Conservation (phyloP, 2,329 filamentous ascomycete species). For the Microsporum audouinii region DNA sequence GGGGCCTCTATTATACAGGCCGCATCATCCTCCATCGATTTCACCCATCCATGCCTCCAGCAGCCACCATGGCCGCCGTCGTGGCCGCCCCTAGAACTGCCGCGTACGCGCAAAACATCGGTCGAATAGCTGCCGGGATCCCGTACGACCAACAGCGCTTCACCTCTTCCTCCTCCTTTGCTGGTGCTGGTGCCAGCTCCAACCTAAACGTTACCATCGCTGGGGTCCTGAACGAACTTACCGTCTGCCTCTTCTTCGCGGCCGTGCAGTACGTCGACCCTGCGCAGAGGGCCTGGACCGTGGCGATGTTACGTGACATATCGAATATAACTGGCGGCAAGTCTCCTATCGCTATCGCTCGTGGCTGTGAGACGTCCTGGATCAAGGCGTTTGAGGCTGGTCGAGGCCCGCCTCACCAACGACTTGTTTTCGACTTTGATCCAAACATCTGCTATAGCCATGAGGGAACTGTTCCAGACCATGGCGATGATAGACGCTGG, state of each 20-base stretch:
- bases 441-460: slow-evolving; percentile 8
- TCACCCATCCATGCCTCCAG: slow-evolving; percentile 83
- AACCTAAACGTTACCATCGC: slow-evolving; percentile 67
- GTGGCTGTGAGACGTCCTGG: slow-evolving; percentile 79
- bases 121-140: slow-evolving; percentile 65
- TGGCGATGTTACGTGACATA: slow-evolving; percentile 63
- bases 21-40: slow-evolving; percentile 70
- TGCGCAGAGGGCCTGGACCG: slow-evolving; percentile 63
- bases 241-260: slow-evolving; percentile 75
- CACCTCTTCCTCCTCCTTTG: slow-evolving; percentile 11
- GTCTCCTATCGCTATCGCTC: slow-evolving; percentile 66
- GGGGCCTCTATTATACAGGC: slow-evolving; percentile 77
- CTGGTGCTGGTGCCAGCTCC: slow-evolving; percentile 15
- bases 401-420: slow-evolving; percentile 61
- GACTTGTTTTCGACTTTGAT: slow-evolving; percentile 19
- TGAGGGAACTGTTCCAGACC: slow-evolving; percentile 17
- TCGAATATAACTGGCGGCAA: slow-evolving; percentile 77
- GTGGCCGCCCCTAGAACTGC: slow-evolving; percentile 63
- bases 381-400: slow-evolving; percentile 60
- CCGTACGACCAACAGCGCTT: slow-evolving; percentile 34
- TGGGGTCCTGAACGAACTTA: slow-evolving; percentile 69
- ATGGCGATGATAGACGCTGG: slow-evolving; percentile 37
- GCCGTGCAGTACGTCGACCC: slow-evolving; percentile 65
- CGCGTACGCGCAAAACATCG: slow-evolving; percentile 60
- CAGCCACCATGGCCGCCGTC: slow-evolving; percentile 75